A percentile compares a stretch with the other conserved stretches of the same genome.
Evolutionary conservation across 306 rosid species (phyloP).

Genomic region (Quillaja saponaria): DNA sequence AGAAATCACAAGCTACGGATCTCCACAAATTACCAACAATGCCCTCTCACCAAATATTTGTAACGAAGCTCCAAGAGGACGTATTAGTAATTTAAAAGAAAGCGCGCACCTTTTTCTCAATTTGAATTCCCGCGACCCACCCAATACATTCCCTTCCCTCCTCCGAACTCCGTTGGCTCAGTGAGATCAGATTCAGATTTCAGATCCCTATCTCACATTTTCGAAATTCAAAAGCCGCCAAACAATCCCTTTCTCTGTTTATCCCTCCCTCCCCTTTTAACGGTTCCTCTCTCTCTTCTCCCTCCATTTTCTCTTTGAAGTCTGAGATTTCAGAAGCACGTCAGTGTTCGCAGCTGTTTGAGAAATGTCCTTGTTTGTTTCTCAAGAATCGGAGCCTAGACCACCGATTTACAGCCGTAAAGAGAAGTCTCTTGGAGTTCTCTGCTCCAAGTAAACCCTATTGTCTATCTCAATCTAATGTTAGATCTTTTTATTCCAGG

Average conservation of each 20-base stretch:
- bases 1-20: too few species aligned
- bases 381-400: constrained; percentile 22
- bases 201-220: background rate
- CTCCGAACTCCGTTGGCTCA: background rate
- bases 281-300: background rate
- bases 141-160: background rate
- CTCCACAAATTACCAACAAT: too few species aligned
- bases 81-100: background rate
- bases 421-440: constrained; percentile 44
- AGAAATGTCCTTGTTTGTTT: constrained; percentile 25
- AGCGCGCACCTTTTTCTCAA: constrained; percentile 24
- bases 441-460: constrained; percentile 37
- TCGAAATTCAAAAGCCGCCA: constrained; percentile 29
- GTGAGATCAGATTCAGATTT: background rate
- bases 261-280: background rate
- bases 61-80: too few species aligned
- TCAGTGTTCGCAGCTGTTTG: background rate
- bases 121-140: constrained; percentile 41
- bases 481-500: background rate
- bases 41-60: too few species aligned
- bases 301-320: background rate
- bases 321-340: background rate
- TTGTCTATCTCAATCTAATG: background rate
- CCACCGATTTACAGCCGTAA: constrained; percentile 42
- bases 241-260: background rate